Percentiles rank a stretch among this genome's conserved stretches.
Evolutionary conservation across 2,329 filamentous ascomycete species (phyloP).

Genomic region (Fusarium sp.): DNA sequence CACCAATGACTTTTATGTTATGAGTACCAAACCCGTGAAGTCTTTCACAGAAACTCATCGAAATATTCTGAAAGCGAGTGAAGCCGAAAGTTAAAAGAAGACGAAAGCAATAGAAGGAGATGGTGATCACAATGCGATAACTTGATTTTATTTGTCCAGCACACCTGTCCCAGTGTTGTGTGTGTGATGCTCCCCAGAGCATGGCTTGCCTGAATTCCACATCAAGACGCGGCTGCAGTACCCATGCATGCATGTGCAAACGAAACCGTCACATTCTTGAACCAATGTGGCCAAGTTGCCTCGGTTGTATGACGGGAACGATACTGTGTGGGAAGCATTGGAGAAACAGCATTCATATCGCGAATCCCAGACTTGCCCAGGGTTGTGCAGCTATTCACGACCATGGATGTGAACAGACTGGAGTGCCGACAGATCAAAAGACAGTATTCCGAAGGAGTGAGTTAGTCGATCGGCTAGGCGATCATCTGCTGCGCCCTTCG

Average conservation of each 20-base stretch:
- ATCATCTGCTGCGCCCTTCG: neutral
- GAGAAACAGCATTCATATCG: constrained; percentile 1
- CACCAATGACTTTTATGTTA: neutral
- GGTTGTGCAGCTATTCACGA: neutral
- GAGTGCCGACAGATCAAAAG: neutral
- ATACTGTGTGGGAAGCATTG: constrained; percentile 5
- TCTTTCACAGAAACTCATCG: constrained; percentile 4
- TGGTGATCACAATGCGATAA: constrained; percentile 14
- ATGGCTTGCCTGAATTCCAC: constrained; percentile 12
- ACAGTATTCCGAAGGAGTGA: constrained; percentile 1
- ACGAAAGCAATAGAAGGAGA: neutral
- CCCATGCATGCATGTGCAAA: constrained; percentile 33
- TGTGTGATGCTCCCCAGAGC: constrained; percentile 3
- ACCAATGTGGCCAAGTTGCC: constrained; percentile 8
- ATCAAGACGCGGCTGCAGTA: constrained; percentile 33
- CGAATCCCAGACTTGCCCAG: neutral
- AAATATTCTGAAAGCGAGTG: neutral
- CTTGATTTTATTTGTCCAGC: constrained; percentile 8
- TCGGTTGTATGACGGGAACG: constrained; percentile 19
- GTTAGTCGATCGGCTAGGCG: neutral
- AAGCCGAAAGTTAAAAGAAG: neutral
- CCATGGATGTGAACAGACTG: neutral
- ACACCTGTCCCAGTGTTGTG: constrained; percentile 2
- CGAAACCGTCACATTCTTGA: constrained; percentile 28
- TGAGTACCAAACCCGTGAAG: neutral